Evolutionary conservation across 768 basidiomycete species (phyloP).

Genomic region (Galerina sulciceps): DNA sequence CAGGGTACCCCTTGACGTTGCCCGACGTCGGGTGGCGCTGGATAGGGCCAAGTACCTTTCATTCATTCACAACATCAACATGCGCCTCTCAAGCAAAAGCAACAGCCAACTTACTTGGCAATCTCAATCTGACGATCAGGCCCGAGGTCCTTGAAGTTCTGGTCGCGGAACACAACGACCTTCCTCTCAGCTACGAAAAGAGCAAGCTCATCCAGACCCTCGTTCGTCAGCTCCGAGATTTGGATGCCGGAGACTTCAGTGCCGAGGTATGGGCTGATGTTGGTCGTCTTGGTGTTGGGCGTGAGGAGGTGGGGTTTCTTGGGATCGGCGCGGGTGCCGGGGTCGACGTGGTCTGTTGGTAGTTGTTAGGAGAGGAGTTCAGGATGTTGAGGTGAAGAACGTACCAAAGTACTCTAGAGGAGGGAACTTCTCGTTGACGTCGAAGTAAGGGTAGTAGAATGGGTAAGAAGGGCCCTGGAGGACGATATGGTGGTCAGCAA

Average conservation of each 20-base stretch:
- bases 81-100: neutral
- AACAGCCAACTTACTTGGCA: slow-evolving; percentile 34
- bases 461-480: slow-evolving; percentile 48
- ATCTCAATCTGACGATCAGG: slow-evolving; percentile 58
- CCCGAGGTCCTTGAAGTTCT: slow-evolving; percentile 63
- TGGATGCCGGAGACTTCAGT: slow-evolving; percentile 56
- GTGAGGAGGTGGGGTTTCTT: slow-evolving; percentile 54
- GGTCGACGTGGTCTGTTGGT: slow-evolving; percentile 41
- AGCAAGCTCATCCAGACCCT: slow-evolving; percentile 58
- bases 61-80: neutral
- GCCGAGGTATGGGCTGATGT: slow-evolving; percentile 56
- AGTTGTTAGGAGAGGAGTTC: slow-evolving; percentile 1
- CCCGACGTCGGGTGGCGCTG: slow-evolving; percentile 52
- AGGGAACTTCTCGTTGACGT: slow-evolving; percentile 52
- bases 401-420: slow-evolving; percentile 51
- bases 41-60: slow-evolving; percentile 47
- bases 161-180: slow-evolving; percentile 59
- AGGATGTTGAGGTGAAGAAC: slow-evolving; percentile 3
- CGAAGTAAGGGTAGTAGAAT: slow-evolving; percentile 51
- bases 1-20: slow-evolving; percentile 58
- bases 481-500: neutral
- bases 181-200: slow-evolving; percentile 56
- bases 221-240: slow-evolving; percentile 53
- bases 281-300: slow-evolving; percentile 36
- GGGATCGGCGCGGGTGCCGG: slow-evolving; percentile 51